These are phyloP conservation scores for Chaetothyriales sp. DNA, from an alignment of 2,329 filamentous ascomycete genomes.

Conservation along the genomic window DNA sequence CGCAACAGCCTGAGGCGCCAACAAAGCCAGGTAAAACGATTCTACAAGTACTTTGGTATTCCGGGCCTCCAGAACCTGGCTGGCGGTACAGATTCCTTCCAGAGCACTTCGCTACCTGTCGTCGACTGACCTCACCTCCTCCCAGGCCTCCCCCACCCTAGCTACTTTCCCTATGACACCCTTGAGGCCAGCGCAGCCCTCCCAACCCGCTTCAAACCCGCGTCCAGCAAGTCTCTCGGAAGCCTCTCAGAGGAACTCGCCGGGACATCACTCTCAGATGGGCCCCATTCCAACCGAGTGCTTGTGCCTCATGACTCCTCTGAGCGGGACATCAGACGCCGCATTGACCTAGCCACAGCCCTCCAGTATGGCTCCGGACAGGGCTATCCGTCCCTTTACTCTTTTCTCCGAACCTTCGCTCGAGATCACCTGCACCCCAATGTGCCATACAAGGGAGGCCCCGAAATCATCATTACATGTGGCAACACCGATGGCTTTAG, in stretches of 20 bases:
- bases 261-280: slow-evolving; percentile 21
- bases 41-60: slow-evolving; percentile 69
- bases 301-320: slow-evolving; percentile 54
- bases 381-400: slow-evolving; percentile 64
- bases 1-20: slow-evolving; percentile 49
- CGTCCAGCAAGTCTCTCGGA: slow-evolving; percentile 43
- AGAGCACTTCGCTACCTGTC: neutral
- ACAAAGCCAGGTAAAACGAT: slow-evolving; percentile 56
- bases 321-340: slow-evolving; percentile 44
- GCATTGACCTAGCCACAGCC: slow-evolving; percentile 67
- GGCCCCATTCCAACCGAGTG: slow-evolving; percentile 38
- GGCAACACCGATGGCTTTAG: slow-evolving; percentile 74
- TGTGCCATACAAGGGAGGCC: slow-evolving; percentile 60
- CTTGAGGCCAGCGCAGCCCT: slow-evolving; percentile 67
- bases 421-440: slow-evolving; percentile 64
- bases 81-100: slow-evolving; percentile 31
- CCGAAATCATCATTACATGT: slow-evolving; percentile 63
- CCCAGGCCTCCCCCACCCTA: slow-evolving; percentile 60
- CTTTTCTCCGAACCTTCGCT: slow-evolving; percentile 65
- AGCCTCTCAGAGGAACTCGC: slow-evolving; percentile 26
- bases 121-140: slow-evolving; percentile 6
- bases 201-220: slow-evolving; percentile 58
- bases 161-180: slow-evolving; percentile 81
- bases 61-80: slow-evolving; percentile 48
- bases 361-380: slow-evolving; percentile 75